Percentiles rank a stretch among this genome's conserved stretches.
Conservation (phyloP, 1,284 basidiomycete species). For the Ceraceosorus bombacis region DNA sequence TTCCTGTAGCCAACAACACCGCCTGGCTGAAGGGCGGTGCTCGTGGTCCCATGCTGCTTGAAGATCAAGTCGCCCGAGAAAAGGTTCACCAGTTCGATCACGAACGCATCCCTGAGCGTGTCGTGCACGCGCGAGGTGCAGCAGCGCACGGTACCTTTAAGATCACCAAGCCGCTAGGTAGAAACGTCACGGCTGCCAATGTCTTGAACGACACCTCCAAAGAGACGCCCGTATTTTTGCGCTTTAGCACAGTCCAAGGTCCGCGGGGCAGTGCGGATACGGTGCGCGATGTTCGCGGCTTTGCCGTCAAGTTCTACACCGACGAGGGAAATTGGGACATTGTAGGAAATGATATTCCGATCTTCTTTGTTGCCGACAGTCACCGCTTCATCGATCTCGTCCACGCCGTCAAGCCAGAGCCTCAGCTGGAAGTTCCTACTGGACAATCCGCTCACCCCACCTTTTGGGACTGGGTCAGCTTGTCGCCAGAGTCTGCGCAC, state of each 20-base stretch:
- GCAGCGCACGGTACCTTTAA: conserved; percentile 35
- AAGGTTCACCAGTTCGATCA: conserved; percentile 27
- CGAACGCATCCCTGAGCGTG: conserved; percentile 45
- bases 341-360: conserved; percentile 55
- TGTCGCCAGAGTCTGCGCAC: conserved; percentile 55
- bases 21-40: no score
- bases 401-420: conserved; percentile 58
- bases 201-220: conserved; percentile 22
- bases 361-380: conserved; percentile 69
- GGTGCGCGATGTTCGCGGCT: conserved; percentile 74
- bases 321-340: conserved; percentile 73
- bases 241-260: conserved; percentile 37
- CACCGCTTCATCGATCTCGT: conserved; percentile 45
- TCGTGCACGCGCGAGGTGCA: conserved; percentile 40
- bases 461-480: conserved; percentile 19
- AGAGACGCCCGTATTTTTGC: conserved; percentile 18
- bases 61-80: no score
- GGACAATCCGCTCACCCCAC: conserved; percentile 55
- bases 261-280: conserved; percentile 49
- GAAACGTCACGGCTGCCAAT: conserved; percentile 8
- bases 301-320: conserved; percentile 73
- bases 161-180: no score
- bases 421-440: conserved; percentile 48
- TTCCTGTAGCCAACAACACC: no score
- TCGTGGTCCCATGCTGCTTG: no score